Evolutionary conservation across 768 basidiomycete species (phyloP).

Genomic region (Mycena kentingensis): DNA sequence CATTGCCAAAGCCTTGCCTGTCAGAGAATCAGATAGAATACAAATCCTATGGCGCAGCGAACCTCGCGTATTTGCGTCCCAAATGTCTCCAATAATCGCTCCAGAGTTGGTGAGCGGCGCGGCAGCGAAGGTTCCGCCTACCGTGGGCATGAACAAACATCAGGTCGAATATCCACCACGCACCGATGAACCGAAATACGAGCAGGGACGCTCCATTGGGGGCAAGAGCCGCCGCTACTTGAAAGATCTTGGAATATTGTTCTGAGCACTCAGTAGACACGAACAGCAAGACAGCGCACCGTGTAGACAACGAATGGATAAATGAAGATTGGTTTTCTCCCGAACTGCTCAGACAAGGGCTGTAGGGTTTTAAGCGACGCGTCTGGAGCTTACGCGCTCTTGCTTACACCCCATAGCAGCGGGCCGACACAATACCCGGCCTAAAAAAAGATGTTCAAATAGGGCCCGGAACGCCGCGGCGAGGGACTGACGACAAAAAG

Average conservation of each 20-base stretch:
- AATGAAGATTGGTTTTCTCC: conserved; percentile 61
- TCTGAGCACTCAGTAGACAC: neutral
- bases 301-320: conserved; percentile 57
- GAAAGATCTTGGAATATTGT: conserved; percentile 47
- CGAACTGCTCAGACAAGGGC: conserved; percentile 53
- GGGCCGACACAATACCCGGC: conserved; percentile 71
- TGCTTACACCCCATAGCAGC: conserved; percentile 58
- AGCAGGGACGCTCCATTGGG: conserved; percentile 65
- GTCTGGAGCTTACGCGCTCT: conserved; percentile 43
- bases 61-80: conserved; percentile 59
- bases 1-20: conserved; percentile 59
- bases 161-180: no score
- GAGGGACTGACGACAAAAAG: conserved; percentile 47
- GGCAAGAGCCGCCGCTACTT: conserved; percentile 63
- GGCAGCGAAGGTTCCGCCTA: conserved; percentile 68
- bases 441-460: neutral
- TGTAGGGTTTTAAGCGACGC: conserved; percentile 28
- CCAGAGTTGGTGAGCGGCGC: conserved; percentile 71
- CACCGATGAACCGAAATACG: conserved; percentile 69
- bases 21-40: neutral
- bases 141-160: no score
- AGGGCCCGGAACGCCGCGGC: neutral
- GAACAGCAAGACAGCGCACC: conserved; percentile 34
- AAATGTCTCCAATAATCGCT: conserved; percentile 58
- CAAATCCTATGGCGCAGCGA: neutral